phyloP scores from a whole-genome alignment of 2,329 filamentous ascomycete genomes.

The Fusarium neocosmosporiellum region DNA sequence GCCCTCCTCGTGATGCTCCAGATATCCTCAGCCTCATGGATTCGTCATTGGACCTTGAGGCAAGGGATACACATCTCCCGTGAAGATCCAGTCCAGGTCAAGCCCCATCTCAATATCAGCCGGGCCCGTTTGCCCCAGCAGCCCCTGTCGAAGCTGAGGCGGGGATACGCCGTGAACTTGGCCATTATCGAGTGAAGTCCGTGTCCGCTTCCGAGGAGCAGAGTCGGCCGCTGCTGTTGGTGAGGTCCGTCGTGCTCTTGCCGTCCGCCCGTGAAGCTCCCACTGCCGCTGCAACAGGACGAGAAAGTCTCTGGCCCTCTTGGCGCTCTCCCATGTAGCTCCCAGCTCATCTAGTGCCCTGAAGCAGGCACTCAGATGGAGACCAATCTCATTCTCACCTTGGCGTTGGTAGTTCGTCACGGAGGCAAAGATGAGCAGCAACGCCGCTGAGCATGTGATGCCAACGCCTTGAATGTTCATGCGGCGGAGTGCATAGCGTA shows the following conservation, averaged over 20 bases:
- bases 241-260: conserved; percentile 6
- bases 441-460: conserved; percentile 18
- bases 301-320: conserved; percentile 38
- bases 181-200: conserved; percentile 16
- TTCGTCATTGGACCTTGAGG: conserved; percentile 1
- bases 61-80: conserved; percentile 22
- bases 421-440: conserved; percentile 37
- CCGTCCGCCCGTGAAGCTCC: conserved; percentile 22
- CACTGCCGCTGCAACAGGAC: conserved; percentile 38
- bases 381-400: conserved; percentile 8
- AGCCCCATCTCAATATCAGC: conserved; percentile 29
- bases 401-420: conserved; percentile 36
- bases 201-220: conserved; percentile 30
- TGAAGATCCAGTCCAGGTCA: conserved; percentile 35
- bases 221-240: neutral
- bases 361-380: conserved; percentile 39
- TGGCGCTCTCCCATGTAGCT: conserved; percentile 40
- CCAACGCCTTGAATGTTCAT: conserved; percentile 35
- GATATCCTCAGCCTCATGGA: neutral
- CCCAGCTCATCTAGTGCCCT: conserved; percentile 39
- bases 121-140: conserved; percentile 9
- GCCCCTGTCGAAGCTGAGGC: conserved; percentile 8
- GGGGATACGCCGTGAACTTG: conserved; percentile 7
- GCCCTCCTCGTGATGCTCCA: neutral
- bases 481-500: conserved; percentile 23